phyloP scores from a whole-genome alignment of 2,329 filamentous ascomycete genomes.

The Botrytis medusae region DNA sequence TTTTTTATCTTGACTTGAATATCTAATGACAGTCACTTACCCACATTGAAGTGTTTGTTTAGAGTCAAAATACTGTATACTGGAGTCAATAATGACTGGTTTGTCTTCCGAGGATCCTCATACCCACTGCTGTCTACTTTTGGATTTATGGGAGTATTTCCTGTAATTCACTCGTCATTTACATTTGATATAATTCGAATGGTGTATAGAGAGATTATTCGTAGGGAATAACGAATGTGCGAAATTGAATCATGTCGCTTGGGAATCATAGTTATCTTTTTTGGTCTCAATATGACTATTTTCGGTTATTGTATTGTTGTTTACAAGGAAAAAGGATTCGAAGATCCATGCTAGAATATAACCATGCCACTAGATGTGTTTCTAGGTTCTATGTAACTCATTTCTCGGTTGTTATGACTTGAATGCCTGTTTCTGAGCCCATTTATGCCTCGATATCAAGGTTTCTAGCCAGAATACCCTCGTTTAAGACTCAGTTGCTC shows the following conservation, averaged over 20 bases:
- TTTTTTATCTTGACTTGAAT: background rate
- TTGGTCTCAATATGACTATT: background rate
- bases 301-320: background rate
- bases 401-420: background rate
- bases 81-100: background rate
- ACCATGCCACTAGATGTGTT: background rate
- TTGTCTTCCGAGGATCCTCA: background rate
- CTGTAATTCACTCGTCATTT: background rate
- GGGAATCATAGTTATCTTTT: background rate
- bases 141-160: background rate
- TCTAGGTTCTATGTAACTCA: background rate
- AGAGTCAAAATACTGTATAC: background rate
- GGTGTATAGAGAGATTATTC: background rate
- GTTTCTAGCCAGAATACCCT: background rate
- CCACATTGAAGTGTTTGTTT: background rate
- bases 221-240: background rate
- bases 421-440: background rate
- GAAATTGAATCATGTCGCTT: background rate
- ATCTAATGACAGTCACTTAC: background rate
- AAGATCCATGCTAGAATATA: background rate
- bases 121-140: background rate
- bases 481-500: too few relatives aligned
- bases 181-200: accelerated
- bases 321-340: background rate
- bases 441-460: too few relatives aligned